Evolutionary conservation across 805 yeast species (phyloP).

Genomic region (Candida vaughaniae): DNA sequence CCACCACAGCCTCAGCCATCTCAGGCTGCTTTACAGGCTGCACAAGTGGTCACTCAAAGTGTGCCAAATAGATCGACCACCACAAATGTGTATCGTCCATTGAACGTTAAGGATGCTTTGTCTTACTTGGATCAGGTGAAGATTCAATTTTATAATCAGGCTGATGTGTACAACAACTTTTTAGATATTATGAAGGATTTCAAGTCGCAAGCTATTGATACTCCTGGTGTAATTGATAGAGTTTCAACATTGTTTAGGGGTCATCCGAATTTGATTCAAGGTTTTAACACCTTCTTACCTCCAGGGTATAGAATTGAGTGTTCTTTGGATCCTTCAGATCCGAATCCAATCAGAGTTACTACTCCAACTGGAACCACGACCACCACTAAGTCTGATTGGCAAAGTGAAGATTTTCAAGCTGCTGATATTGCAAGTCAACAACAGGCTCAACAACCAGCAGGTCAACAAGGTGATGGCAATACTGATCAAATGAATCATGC

Average conservation of each 20-base stretch:
- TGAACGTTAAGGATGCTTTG: slow-evolving; percentile 94
- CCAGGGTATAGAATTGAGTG: slow-evolving; percentile 95
- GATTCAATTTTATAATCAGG: slow-evolving; percentile 84
- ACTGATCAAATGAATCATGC: slow-evolving; percentile 98
- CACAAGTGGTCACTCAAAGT: slow-evolving; percentile 28
- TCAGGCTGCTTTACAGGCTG: slow-evolving; percentile 12
- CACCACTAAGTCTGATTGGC: slow-evolving; percentile 9
- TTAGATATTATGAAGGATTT: slow-evolving; percentile 98
- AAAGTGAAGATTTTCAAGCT: slow-evolving; percentile 22
- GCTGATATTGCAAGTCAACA: slow-evolving; percentile 36
- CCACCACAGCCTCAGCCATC: slow-evolving; percentile 1
- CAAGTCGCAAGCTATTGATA: slow-evolving; percentile 92
- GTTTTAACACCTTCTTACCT: slow-evolving; percentile 95
- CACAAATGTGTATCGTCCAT: slow-evolving; percentile 61
- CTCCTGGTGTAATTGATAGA: slow-evolving; percentile 97
- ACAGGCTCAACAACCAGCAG: slow-evolving; percentile 2
- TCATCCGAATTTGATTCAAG: slow-evolving; percentile 91
- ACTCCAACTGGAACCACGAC: slow-evolving; percentile 92
- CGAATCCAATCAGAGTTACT: slow-evolving; percentile 88
- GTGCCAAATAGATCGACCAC: slow-evolving; percentile 43
- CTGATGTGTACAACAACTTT: slow-evolving; percentile 94
- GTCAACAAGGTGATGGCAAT: slow-evolving; percentile 36
- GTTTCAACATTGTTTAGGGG: slow-evolving; percentile 90
- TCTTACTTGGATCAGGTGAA: slow-evolving; percentile 95
- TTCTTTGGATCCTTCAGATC: slow-evolving; percentile 83